These are phyloP conservation scores for Tetratostichococcus sp. DNA, from an alignment of 139 green algal species.

Conservation along the genomic window DNA sequence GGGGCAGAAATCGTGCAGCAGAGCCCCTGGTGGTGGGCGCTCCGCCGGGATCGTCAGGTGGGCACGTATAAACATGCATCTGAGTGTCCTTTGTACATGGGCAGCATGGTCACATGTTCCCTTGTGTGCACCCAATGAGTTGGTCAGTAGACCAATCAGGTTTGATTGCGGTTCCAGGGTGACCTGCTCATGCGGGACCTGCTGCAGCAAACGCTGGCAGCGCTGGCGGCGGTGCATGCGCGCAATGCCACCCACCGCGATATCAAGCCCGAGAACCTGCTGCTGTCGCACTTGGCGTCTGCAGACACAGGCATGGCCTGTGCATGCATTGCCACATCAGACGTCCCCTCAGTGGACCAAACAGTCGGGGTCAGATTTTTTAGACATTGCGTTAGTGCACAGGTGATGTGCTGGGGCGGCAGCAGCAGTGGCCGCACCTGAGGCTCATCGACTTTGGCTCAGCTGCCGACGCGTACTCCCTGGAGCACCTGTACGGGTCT, in stretches of 20 bases:
- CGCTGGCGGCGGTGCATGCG: slow-evolving; percentile 45
- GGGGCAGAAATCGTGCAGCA: slow-evolving; percentile 45
- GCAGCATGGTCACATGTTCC: no score
- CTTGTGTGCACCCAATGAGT: no score
- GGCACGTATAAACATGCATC: no score
- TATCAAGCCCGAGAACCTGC: slow-evolving; percentile 75
- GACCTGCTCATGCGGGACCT: slow-evolving; percentile 29
- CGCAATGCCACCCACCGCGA: slow-evolving; percentile 62
- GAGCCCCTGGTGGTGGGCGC: slow-evolving; percentile 48
- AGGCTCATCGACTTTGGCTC: slow-evolving; percentile 75
- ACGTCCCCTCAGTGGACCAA: no score
- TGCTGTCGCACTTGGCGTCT: slow-evolving; percentile 23
- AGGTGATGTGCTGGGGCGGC: no score
- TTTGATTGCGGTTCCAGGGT: neutral
- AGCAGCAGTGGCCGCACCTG: slow-evolving; percentile 26
- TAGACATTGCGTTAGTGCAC: no score
- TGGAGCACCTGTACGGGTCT: slow-evolving; percentile 38
- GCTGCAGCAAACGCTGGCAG: slow-evolving; percentile 53
- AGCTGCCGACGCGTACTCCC: slow-evolving; percentile 43
- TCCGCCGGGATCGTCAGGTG: slow-evolving; percentile 11
- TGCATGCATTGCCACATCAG: no score
- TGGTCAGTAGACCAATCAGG: no score
- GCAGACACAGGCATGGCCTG: neutral
- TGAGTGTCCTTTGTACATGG: no score
- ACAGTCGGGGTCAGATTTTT: no score